Conservation (phyloP, 1,284 basidiomycete species). For the Xerocomus amazonicus region DNA sequence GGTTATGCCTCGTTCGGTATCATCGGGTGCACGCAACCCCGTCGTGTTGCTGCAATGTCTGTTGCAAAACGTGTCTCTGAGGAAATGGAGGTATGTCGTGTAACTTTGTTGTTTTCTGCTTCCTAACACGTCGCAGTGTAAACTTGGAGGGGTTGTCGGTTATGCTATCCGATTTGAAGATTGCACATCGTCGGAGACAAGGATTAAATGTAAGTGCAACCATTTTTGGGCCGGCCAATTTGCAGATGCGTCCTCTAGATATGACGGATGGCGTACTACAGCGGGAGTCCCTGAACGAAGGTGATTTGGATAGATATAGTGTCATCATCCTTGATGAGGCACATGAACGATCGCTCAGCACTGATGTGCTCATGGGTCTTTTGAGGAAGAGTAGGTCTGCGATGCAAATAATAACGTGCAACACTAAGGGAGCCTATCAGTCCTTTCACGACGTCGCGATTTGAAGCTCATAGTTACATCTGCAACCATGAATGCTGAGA, state of each 20-base stretch:
- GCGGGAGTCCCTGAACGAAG: slow-evolving; percentile 93
- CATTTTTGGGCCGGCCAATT: background rate
- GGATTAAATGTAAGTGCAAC: slow-evolving; percentile 79
- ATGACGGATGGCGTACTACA: slow-evolving; percentile 99
- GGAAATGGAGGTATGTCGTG: slow-evolving; percentile 71
- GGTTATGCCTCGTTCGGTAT: slow-evolving; percentile 88
- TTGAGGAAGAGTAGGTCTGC: slow-evolving; percentile 77
- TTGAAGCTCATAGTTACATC: slow-evolving; percentile 97
- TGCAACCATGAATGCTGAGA: slow-evolving; percentile 98
- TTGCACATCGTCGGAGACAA: slow-evolving; percentile 87
- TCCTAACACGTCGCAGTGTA: slow-evolving; percentile 49
- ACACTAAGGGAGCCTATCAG: slow-evolving; percentile 40
- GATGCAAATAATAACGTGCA: background rate
- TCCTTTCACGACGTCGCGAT: slow-evolving; percentile 87
- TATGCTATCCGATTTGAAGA: slow-evolving; percentile 99
- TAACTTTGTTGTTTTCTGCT: background rate
- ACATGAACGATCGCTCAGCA: slow-evolving; percentile 93
- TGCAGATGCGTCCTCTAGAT: slow-evolving; percentile 44
- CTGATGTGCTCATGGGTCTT: slow-evolving; percentile 96
- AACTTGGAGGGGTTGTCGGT: slow-evolving; percentile 85
- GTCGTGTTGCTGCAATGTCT: slow-evolving; percentile 98
- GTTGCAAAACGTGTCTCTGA: slow-evolving; percentile 98
- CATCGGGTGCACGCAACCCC: slow-evolving; percentile 94
- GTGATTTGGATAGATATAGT: slow-evolving; percentile 91
- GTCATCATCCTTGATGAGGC: slow-evolving; percentile 97